These are phyloP conservation scores for Trichoderma lentiforme DNA, from an alignment of 2,329 filamentous ascomycete genomes.

Conservation along the genomic window DNA sequence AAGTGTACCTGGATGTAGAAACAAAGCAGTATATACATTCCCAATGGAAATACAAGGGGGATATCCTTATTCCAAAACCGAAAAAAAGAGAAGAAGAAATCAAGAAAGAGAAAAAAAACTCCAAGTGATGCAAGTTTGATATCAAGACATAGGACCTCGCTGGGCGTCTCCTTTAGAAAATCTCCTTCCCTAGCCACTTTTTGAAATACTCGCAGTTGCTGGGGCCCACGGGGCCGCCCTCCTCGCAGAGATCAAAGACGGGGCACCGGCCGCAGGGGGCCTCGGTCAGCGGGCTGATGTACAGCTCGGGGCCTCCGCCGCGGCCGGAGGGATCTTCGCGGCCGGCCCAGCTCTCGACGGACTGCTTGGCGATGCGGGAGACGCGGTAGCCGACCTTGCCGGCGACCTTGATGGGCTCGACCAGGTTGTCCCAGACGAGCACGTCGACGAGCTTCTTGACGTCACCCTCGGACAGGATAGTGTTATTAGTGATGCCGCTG, in stretches of 20 bases:
- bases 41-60: not conserved
- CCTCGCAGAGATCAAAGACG: constrained; percentile 87
- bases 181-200: constrained; percentile 65
- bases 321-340: constrained; percentile 36
- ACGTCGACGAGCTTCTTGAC: constrained; percentile 85
- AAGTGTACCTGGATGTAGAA: not conserved
- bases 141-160: not conserved
- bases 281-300: constrained; percentile 75
- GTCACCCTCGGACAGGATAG: constrained; percentile 67
- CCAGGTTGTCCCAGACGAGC: constrained; percentile 79
- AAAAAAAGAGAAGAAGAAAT: not conserved
- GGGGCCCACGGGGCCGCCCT: constrained; percentile 85
- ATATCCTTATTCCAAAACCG: not conserved
- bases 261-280: constrained; percentile 89
- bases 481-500: constrained; percentile 68
- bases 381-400: constrained; percentile 52
- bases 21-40: not conserved
- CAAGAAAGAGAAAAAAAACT: constrained; percentile 19
- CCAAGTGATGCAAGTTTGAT: constrained; percentile 22
- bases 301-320: constrained; percentile 41
- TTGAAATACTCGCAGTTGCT: constrained; percentile 90
- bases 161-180: constrained; percentile 21
- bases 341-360: constrained; percentile 39
- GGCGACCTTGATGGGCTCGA: constrained; percentile 62
- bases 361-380: constrained; percentile 47